phyloP scores from a whole-genome alignment of 179 eudicot species.

The Silene coronaria region DNA sequence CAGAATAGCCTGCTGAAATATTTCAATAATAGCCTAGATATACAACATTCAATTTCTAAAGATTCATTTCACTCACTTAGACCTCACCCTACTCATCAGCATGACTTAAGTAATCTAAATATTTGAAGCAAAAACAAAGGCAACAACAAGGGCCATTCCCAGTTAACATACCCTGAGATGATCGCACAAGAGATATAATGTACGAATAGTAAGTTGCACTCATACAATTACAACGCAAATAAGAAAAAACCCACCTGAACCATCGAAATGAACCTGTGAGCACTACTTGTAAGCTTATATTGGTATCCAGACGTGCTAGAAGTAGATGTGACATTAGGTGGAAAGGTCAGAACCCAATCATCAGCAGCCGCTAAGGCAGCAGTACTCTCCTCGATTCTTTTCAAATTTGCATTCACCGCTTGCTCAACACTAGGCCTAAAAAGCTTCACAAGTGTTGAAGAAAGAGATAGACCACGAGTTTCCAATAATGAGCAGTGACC shows the following conservation, averaged over 20 bases:
- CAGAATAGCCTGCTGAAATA: not conserved
- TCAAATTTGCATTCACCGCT: constrained; percentile 87
- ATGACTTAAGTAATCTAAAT: not conserved
- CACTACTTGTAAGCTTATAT: constrained; percentile 91
- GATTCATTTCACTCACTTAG: not conserved
- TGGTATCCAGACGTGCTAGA: constrained; percentile 48
- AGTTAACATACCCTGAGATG: not conserved
- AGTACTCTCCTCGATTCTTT: constrained; percentile 91
- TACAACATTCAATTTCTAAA: not conserved
- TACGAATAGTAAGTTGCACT: not conserved
- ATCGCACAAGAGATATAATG: not conserved
- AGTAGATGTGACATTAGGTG: constrained; percentile 43
- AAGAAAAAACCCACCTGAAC: constrained; percentile 58
- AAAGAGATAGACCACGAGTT: constrained; percentile 89
- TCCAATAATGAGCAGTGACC: constrained; percentile 96
- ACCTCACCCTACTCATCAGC: not conserved
- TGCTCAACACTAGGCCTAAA: constrained; percentile 95
- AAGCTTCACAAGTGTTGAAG: constrained; percentile 77
- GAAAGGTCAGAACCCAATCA: constrained; percentile 76
- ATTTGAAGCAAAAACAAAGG: constrained; percentile 5
- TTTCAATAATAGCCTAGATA: not conserved
- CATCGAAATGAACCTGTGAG: constrained; percentile 87
- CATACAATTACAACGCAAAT: not conserved
- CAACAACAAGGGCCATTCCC: not conserved
- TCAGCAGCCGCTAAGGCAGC: constrained; percentile 99